phyloP scores from a whole-genome alignment of 2,329 filamentous ascomycete genomes.

The Stagonosporopsis tanaceti region DNA sequence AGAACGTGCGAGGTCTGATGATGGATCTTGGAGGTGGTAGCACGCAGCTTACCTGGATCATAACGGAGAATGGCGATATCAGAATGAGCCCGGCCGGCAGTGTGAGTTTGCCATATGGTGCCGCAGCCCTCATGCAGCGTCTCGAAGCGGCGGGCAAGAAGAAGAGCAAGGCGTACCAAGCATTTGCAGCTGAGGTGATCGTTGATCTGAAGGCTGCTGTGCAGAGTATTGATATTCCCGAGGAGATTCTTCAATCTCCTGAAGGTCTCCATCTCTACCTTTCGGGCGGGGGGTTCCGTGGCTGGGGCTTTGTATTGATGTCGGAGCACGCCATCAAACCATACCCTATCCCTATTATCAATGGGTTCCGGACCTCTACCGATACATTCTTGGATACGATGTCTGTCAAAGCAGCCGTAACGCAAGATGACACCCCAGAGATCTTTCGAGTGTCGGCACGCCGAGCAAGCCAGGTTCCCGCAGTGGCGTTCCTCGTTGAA shows the following conservation, averaged over 20 bases:
- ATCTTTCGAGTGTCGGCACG: conserved; percentile 80
- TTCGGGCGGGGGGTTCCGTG: conserved; percentile 88
- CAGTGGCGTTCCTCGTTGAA: conserved; percentile 81
- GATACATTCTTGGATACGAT: conserved; percentile 67
- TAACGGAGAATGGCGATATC: conserved; percentile 58
- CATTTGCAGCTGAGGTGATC: conserved; percentile 63
- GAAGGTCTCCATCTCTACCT: conserved; percentile 73
- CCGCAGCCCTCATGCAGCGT: conserved; percentile 68
- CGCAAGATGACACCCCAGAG: conserved; percentile 47
- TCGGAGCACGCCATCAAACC: conserved; percentile 74
- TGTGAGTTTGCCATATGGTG: conserved; percentile 74
- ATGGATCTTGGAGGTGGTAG: conserved; percentile 86
- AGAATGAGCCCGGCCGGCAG: conserved; percentile 56
- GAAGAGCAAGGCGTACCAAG: conserved; percentile 54
- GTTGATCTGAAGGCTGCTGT: conserved; percentile 68
- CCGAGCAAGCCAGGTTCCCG: conserved; percentile 81
- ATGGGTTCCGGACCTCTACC: conserved; percentile 74
- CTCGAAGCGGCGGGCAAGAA: conserved; percentile 52
- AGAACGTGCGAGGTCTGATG: conserved; percentile 75
- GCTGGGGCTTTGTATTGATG: conserved; percentile 91
- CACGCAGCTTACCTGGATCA: conserved; percentile 74
- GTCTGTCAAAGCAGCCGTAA: conserved; percentile 53
- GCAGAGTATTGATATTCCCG: conserved; percentile 63
- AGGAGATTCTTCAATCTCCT: conserved; percentile 53
- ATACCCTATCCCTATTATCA: conserved; percentile 85